phyloP scores from a whole-genome alignment of 768 basidiomycete genomes.

The Grammothele lineata region DNA sequence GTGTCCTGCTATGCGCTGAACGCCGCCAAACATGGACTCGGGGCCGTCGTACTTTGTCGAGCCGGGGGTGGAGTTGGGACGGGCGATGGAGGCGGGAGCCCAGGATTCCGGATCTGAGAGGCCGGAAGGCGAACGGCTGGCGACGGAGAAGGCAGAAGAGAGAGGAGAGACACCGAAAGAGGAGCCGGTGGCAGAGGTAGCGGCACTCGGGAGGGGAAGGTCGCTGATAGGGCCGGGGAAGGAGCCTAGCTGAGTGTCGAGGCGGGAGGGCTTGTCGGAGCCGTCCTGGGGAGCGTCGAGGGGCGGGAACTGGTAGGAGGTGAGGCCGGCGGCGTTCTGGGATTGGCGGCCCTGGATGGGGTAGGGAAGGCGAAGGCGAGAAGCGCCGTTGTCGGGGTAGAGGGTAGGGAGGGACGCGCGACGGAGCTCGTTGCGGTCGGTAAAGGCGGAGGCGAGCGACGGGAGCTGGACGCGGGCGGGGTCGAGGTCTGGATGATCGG shows the following conservation, averaged over 20 bases:
- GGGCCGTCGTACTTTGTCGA: conserved; percentile 62
- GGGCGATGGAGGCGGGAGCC: conserved; percentile 44
- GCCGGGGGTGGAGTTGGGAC: conserved; percentile 64
- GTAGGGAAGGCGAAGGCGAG: conserved; percentile 54
- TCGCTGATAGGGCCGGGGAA: conserved; percentile 43
- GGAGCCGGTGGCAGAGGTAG: conserved; percentile 46
- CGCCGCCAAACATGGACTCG: conserved; percentile 59
- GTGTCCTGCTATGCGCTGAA: conserved; percentile 70
- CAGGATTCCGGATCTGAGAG: conserved; percentile 13
- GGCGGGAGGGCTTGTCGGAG: conserved; percentile 34
- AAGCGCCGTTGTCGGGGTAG: conserved; percentile 40
- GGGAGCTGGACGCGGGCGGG: conserved; percentile 58
- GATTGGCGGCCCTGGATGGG: conserved; percentile 39
- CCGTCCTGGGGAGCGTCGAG: conserved; percentile 33
- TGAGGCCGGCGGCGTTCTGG: conserved; percentile 31
- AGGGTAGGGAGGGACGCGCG: conserved; percentile 64
- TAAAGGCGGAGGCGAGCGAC: conserved; percentile 68
- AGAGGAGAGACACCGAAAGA: conserved; percentile 42
- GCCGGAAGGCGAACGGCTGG: conserved; percentile 34
- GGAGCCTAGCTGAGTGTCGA: conserved; percentile 42
- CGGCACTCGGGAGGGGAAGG: conserved; percentile 46
- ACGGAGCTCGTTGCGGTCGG: conserved; percentile 54
- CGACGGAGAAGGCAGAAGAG: conserved; percentile 10
- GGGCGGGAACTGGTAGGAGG: conserved; percentile 56
- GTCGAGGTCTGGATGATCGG: conserved; percentile 25